These are phyloP conservation scores for Lachnellula cervina DNA, from an alignment of 2,329 filamentous ascomycete genomes.

Conservation along the genomic window DNA sequence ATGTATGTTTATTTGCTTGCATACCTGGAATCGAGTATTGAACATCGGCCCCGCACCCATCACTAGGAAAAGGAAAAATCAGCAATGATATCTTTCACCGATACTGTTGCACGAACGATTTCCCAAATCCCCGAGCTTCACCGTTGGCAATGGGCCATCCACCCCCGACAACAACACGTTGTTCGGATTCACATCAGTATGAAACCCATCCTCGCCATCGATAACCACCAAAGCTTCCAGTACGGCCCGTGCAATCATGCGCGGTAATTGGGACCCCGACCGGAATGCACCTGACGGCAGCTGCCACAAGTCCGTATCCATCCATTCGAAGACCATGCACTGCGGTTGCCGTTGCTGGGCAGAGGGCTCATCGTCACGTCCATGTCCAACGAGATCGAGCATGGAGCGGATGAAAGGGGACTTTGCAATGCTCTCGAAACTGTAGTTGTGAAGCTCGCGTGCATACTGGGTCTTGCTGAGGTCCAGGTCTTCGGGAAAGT, in stretches of 20 bases:
- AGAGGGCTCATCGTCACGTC: no score
- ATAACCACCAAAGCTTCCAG: not conserved
- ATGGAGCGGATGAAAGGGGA: no score
- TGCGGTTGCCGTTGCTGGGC: not conserved
- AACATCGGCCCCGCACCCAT: no score
- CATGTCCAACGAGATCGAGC: no score
- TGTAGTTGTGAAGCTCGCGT: no score
- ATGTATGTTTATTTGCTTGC: no score
- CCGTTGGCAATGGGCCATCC: not conserved
- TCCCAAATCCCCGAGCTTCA: not conserved
- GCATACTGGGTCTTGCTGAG: no score
- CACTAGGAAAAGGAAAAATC: not conserved
- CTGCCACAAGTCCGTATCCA: constrained; percentile 1
- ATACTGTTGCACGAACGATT: not conserved
- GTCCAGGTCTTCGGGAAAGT: no score
- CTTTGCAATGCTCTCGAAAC: no score
- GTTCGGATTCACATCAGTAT: constrained; percentile 21
- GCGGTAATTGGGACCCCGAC: not conserved
- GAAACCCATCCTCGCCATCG: constrained; percentile 2
- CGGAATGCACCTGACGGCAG: not conserved
- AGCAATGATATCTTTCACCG: not conserved
- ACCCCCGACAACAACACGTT: constrained; percentile 20
- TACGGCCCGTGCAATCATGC: not conserved
- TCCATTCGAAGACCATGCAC: constrained; percentile 1
- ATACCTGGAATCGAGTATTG: no score